Conservation (phyloP, 345 rosid species). For the Reutealis trisperma region DNA sequence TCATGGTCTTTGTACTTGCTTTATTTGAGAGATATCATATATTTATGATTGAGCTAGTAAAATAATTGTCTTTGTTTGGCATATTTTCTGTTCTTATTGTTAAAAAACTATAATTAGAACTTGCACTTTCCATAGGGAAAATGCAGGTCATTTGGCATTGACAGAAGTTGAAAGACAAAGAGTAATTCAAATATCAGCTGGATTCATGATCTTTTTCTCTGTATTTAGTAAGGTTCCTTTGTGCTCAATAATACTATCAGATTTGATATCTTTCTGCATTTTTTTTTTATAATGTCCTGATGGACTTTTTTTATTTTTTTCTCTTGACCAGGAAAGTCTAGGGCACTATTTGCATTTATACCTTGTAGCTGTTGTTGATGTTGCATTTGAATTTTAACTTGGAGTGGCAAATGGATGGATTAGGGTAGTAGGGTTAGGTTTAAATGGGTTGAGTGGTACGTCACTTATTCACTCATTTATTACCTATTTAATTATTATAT, state of each 20-base stretch:
- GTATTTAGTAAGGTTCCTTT: slow-evolving; percentile 8
- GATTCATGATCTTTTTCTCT: slow-evolving; percentile 29
- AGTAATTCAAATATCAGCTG: slow-evolving; percentile 26
- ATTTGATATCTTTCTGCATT: background rate
- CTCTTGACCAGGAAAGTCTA: slow-evolving; percentile 67
- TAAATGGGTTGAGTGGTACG: no score
- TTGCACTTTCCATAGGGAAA: slow-evolving; percentile 16
- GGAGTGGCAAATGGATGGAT: no score
- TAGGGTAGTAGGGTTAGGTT: no score
- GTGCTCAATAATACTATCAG: background rate
- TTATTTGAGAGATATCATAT: no score
- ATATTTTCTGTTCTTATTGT: no score
- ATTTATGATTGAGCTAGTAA: no score
- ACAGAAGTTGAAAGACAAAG: slow-evolving; percentile 27
- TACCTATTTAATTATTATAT: no score
- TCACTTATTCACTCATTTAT: no score
- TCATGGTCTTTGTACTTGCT: background rate
- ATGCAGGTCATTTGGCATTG: slow-evolving; percentile 25
- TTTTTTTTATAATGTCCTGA: background rate
- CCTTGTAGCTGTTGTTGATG: no score
- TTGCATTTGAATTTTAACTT: no score
- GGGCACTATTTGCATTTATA: slow-evolving; percentile 86
- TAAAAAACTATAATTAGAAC: no score
- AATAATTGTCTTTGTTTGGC: no score
- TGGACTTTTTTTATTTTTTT: background rate